Evolutionary conservation across 75 land plant genomes (phyloP).

Genomic region (Cryptomeria japonica): DNA sequence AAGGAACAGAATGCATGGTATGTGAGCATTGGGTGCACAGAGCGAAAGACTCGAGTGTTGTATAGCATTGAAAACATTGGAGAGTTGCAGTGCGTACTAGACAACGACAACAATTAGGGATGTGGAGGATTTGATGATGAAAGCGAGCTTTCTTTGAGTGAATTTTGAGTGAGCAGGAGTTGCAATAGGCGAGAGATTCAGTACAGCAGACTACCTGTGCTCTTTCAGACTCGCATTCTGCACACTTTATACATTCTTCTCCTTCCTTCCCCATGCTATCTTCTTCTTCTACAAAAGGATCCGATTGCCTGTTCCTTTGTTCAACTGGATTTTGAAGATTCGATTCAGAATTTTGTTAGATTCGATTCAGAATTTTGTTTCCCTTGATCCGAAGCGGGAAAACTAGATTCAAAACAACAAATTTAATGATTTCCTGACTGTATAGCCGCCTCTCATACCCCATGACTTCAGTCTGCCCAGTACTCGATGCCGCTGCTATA

Average conservation of each 20-base stretch:
- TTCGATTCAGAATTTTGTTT: too few relatives aligned
- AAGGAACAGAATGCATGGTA: neutral
- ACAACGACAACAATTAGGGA: slow-evolving; percentile 10
- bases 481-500: too few relatives aligned
- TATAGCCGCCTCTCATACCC: too few relatives aligned
- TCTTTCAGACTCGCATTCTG: slow-evolving; percentile 15
- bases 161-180: slow-evolving; percentile 7
- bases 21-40: slow-evolving; percentile 12
- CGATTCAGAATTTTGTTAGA: too few relatives aligned
- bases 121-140: slow-evolving; percentile 11
- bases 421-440: too few relatives aligned
- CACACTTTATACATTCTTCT: slow-evolving; percentile 1
- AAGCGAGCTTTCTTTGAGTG: slow-evolving; percentile 21
- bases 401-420: slow-evolving; percentile 3
- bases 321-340: neutral
- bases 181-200: slow-evolving; percentile 16
- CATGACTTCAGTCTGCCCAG: too few relatives aligned
- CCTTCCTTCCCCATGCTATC: neutral
- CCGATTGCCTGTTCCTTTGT: neutral
- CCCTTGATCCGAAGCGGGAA: neutral
- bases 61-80: slow-evolving; percentile 8
- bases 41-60: neutral
- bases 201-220: slow-evolving; percentile 11
- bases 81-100: neutral
- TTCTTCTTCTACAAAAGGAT: too few relatives aligned